Percentiles rank a stretch among this genome's conserved stretches.
phyloP scores from a whole-genome alignment of 345 rosid species.

The Rhizophora apiculata region DNA sequence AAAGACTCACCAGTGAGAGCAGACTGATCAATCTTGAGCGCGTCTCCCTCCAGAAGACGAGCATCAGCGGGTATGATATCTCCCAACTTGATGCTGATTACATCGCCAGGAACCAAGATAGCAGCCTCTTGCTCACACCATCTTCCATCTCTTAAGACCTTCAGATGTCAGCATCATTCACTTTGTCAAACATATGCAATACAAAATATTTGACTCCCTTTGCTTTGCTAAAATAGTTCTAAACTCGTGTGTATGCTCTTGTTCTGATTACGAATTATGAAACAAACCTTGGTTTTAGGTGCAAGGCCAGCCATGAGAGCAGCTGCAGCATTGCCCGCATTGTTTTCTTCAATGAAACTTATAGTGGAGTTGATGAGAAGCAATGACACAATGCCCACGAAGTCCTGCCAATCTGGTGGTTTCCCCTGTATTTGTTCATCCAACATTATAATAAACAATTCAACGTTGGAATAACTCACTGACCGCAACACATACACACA shows the following conservation, averaged over 20 bases:
- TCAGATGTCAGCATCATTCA: slow-evolving; percentile 2
- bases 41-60: slow-evolving; percentile 79
- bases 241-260: not conserved
- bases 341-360: slow-evolving; percentile 80
- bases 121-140: slow-evolving; percentile 82
- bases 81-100: slow-evolving; percentile 73
- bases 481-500: not conserved
- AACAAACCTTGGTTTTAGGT: slow-evolving; percentile 61
- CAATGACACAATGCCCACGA: slow-evolving; percentile 63
- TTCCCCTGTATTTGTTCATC: slow-evolving; percentile 44
- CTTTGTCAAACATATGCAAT: too few species aligned
- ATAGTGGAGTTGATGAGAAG: slow-evolving; percentile 75
- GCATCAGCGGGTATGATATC: slow-evolving; percentile 86
- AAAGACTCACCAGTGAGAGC: slow-evolving; percentile 84
- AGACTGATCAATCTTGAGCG: slow-evolving; percentile 75
- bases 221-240: not conserved
- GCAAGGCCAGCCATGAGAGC: slow-evolving; percentile 76
- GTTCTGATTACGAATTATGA: not conserved
- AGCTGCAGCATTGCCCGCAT: slow-evolving; percentile 86
- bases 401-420: slow-evolving; percentile 93
- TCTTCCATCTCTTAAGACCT: slow-evolving; percentile 72
- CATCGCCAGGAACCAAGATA: slow-evolving; percentile 73
- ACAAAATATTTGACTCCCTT: not conserved
- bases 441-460: too few species aligned
- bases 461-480: not conserved